Conservation (phyloP, 2,329 filamentous ascomycete species). For the Leptographium radiaticola region DNA sequence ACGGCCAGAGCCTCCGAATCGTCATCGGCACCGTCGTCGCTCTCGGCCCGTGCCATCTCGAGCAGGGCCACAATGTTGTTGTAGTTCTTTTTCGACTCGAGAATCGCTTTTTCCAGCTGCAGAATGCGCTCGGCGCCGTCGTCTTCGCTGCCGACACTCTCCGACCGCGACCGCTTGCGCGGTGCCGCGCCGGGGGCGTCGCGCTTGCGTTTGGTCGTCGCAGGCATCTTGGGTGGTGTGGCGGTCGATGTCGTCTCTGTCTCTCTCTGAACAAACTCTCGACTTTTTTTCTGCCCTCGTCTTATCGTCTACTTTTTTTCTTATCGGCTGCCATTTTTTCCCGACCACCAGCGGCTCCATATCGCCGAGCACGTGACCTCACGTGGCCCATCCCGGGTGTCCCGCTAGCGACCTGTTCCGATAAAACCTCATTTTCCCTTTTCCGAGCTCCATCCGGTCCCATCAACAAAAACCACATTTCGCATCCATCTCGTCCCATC, state of each 20-base stretch:
- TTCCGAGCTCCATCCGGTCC: conserved; percentile 11
- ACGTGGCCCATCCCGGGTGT: background rate
- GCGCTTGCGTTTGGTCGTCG: conserved; percentile 36
- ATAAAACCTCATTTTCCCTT: conserved; percentile 31
- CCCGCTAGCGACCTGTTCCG: conserved; percentile 11
- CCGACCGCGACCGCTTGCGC: conserved; percentile 38
- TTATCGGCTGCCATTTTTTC: no score
- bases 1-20: conserved; percentile 28
- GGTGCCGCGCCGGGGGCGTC: conserved; percentile 26
- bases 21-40: conserved; percentile 12
- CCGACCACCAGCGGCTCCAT: no score
- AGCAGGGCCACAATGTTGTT: conserved; percentile 75
- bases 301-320: background rate
- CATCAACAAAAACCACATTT: conserved; percentile 3
- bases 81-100: conserved; percentile 80
- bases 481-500: conserved; percentile 32
- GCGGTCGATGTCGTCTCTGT: background rate
- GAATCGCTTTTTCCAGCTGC: conserved; percentile 64
- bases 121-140: conserved; percentile 48
- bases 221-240: conserved; percentile 3
- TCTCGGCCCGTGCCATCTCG: conserved; percentile 37
- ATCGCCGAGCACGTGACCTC: conserved; percentile 20
- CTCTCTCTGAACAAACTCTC: background rate
- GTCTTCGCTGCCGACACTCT: conserved; percentile 27
- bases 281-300: conserved; percentile 4